Conservation (phyloP, 768 basidiomycete genomes). For the Russula lepida region DNA sequence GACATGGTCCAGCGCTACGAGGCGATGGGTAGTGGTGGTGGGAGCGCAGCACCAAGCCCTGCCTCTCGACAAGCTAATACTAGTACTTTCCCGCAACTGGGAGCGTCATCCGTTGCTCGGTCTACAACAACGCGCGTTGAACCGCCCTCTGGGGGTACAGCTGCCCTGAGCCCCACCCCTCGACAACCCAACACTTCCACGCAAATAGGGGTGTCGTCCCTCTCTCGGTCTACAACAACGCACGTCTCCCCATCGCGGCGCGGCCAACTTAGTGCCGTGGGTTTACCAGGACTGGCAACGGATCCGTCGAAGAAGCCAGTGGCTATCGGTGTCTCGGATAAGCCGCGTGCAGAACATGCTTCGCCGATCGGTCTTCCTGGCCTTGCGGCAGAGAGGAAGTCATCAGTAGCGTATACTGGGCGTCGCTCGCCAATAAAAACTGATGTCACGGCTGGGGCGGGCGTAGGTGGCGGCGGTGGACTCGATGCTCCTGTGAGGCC, state of each 20-base stretch:
- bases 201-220: neutral
- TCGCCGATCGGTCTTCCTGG: constrained; percentile 20
- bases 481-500: constrained; percentile 2
- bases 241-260: constrained; percentile 6
- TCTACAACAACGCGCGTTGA: constrained; percentile 2
- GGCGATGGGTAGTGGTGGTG: constrained; percentile 47
- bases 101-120: neutral
- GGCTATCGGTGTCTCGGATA: constrained; percentile 20
- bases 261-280: constrained; percentile 13
- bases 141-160: neutral
- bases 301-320: constrained; percentile 17
- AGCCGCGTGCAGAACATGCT: constrained; percentile 22
- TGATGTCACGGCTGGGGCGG: neutral
- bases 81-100: neutral
- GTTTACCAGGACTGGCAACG: constrained; percentile 4
- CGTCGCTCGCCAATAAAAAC: constrained; percentile 15
- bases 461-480: neutral
- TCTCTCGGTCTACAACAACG: constrained; percentile 1
- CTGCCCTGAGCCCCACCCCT: neutral
- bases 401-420: constrained; percentile 1
- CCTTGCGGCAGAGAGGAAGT: constrained; percentile 13
- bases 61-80: neutral
- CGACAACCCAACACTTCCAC: constrained; percentile 3
- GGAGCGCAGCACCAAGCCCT: neutral
- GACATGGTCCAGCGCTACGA: constrained; percentile 84